Base-by-base conservation (phyloP, 2,329 filamentous ascomycete genomes). In the Penicillium nordicum region DNA sequence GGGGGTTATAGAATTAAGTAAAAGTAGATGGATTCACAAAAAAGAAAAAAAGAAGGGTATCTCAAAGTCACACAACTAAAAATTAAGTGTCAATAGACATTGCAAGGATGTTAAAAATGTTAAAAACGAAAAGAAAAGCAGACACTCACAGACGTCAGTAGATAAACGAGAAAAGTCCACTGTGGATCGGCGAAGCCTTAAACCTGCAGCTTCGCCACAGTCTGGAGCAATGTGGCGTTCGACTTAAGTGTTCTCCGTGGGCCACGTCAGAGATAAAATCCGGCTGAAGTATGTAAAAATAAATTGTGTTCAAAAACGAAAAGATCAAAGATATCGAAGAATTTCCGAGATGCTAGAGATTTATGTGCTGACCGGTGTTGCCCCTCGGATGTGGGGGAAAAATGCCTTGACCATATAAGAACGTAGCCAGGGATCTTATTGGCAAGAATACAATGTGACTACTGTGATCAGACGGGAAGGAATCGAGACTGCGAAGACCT, bases 171-270 rank as follows among this genome's bases (percentile, higher is more conserved):
- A 53, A 57, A 61, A 62, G 60, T 53, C 55, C 52, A 63, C 57
- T 57, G 60, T 63, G 52, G 63, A 62, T 65, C 59, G 53, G 55
- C 60, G 49, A 50, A 53, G 44, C 52, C 51, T 58, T 50, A 50
- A 53, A 63, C 55, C 68, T 70, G 69, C 69, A 73, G 60, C 58
- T 75, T 68, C 72, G 72, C 72, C 72, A 74, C 72, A 74, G 64
- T 62, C 54, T 63, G 64, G 64, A 67, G 65, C 59, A 60, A 53
- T 64, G 62, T 65, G 63, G 64, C 63, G 57, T 53, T 40, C 18
- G 29, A 36, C 48, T 47, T 46, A 53, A 56, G 50, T 53, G 53
- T 56, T 62, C 9, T 63, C 58, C 57, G 55, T 55, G 54, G 61
- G 57, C 64, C 72, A 74, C 70, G 71, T 74, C 72, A 73, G 68